A percentile compares a stretch with the other conserved stretches of the same genome.
Conservation (phyloP, 345 rosid species). For the Adansonia digitata region DNA sequence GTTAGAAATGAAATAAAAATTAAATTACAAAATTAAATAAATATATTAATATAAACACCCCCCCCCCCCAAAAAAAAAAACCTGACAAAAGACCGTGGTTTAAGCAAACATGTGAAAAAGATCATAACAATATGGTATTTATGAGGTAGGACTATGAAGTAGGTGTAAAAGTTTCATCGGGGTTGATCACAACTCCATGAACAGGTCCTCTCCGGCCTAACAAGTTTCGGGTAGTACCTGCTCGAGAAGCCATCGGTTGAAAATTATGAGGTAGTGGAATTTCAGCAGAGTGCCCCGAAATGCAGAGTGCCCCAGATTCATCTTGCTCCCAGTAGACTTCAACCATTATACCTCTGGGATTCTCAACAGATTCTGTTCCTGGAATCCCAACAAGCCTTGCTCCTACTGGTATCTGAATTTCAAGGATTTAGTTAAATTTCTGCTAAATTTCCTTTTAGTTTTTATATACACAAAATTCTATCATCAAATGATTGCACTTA, state of each 20-base stretch:
- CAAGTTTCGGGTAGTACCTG: slow-evolving; percentile 20
- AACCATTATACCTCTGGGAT: slow-evolving; percentile 74
- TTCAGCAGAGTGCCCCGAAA: slow-evolving; percentile 73
- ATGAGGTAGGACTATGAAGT: slow-evolving; percentile 11
- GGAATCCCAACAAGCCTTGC: slow-evolving; percentile 76
- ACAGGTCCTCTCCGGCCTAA: slow-evolving; percentile 35
- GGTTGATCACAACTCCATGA: slow-evolving; percentile 58
- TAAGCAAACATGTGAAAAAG: neutral
- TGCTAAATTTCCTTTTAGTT: neutral
- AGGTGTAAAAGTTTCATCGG: slow-evolving; percentile 27
- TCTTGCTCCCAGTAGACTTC: slow-evolving; percentile 94
- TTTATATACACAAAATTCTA: neutral
- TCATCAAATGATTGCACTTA: slow-evolving; percentile 13
- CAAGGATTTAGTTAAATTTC: neutral
- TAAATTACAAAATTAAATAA: neutral
- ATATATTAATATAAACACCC: no score
- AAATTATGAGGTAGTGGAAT: slow-evolving; percentile 51
- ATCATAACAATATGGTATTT: neutral
- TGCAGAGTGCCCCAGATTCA: slow-evolving; percentile 77
- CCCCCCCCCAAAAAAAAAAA: neutral
- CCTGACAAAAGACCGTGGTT: neutral
- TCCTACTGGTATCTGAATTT: slow-evolving; percentile 72
- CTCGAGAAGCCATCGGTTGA: slow-evolving; percentile 23
- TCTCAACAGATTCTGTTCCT: slow-evolving; percentile 52
- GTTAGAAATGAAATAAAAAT: neutral